These are phyloP conservation scores for Hydrangea macrophylla DNA, from an alignment of 148 eudicot species.

Conservation along the genomic window DNA sequence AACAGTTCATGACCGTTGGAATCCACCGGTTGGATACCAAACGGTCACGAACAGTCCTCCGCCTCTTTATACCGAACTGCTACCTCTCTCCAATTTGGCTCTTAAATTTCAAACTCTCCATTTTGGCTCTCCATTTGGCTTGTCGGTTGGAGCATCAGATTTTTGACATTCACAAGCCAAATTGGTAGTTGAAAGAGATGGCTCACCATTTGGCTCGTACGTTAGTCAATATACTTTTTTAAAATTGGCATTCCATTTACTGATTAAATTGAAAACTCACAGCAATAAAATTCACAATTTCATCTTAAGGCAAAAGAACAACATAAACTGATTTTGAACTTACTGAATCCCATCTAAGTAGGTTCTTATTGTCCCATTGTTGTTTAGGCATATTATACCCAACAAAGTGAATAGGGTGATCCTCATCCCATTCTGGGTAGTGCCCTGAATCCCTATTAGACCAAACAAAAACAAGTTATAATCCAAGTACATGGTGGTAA, in stretches of 20 bases:
- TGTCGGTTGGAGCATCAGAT: too few relatives aligned
- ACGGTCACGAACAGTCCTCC: too few relatives aligned
- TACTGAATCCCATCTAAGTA: slow-evolving; percentile 96
- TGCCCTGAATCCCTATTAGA: slow-evolving; percentile 43
- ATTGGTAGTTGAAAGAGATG: too few relatives aligned
- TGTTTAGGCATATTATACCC: slow-evolving; percentile 40
- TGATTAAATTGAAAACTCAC: background rate
- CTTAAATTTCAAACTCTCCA: too few relatives aligned
- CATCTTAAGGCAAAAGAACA: background rate
- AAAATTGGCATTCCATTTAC: background rate
- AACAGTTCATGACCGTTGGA: too few relatives aligned
- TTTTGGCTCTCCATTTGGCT: too few relatives aligned
- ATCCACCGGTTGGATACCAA: too few relatives aligned
- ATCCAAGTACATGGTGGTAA: background rate
- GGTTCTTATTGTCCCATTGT: slow-evolving; percentile 86
- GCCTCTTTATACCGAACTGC: too few relatives aligned
- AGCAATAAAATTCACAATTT: background rate
- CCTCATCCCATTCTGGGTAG: slow-evolving; percentile 89
- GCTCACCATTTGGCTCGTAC: too few relatives aligned
- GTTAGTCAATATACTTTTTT: background rate
- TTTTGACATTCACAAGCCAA: too few relatives aligned
- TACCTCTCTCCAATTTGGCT: too few relatives aligned
- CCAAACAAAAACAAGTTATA: background rate
- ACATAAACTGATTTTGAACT: slow-evolving; percentile 22
- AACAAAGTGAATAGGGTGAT: slow-evolving; percentile 92